phyloP scores from a whole-genome alignment of 2,329 filamentous ascomycete genomes.

The Neonectria neomacrospora region DNA sequence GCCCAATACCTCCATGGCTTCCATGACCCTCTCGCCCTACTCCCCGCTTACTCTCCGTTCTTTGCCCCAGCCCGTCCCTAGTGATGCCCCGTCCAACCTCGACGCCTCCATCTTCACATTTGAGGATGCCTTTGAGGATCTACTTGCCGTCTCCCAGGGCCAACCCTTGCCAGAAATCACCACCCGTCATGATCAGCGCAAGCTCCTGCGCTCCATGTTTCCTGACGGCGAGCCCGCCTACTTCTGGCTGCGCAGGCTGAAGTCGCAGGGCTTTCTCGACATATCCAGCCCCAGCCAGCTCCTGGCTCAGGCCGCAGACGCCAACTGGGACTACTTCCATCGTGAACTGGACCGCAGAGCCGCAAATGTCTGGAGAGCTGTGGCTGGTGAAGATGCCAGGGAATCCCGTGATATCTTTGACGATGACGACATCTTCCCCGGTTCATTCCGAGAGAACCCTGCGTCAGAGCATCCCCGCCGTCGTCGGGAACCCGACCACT shows the following conservation, averaged over 20 bases:
- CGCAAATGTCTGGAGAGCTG: constrained; percentile 44
- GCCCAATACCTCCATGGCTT: constrained; percentile 35
- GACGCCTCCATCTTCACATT: constrained; percentile 60
- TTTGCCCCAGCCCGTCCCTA: constrained; percentile 60
- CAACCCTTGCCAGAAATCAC: constrained; percentile 55
- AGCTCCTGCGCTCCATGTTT: constrained; percentile 53
- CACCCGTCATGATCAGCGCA: constrained; percentile 49
- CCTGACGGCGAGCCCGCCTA: constrained; percentile 54
- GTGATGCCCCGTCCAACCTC: constrained; percentile 53
- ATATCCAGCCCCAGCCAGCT: constrained; percentile 41
- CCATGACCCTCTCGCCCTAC: constrained; percentile 44
- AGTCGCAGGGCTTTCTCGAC: constrained; percentile 52
- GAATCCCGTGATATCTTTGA: constrained; percentile 21
- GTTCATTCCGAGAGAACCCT: constrained; percentile 15
- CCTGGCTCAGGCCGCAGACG: constrained; percentile 27
- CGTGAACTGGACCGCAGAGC: constrained; percentile 46
- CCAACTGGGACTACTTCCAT: constrained; percentile 47
- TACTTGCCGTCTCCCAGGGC: constrained; percentile 60
- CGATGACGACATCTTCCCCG: constrained; percentile 26
- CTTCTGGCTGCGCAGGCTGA: constrained; percentile 55
- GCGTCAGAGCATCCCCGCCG: constrained; percentile 24
- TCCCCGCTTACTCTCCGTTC: constrained; percentile 52
- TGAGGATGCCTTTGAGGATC: constrained; percentile 68
- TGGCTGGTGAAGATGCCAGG: constrained; percentile 28
- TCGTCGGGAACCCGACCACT: constrained; percentile 46